phyloP scores from a whole-genome alignment of 2,329 filamentous ascomycete species.

The Metarhizium album region DNA sequence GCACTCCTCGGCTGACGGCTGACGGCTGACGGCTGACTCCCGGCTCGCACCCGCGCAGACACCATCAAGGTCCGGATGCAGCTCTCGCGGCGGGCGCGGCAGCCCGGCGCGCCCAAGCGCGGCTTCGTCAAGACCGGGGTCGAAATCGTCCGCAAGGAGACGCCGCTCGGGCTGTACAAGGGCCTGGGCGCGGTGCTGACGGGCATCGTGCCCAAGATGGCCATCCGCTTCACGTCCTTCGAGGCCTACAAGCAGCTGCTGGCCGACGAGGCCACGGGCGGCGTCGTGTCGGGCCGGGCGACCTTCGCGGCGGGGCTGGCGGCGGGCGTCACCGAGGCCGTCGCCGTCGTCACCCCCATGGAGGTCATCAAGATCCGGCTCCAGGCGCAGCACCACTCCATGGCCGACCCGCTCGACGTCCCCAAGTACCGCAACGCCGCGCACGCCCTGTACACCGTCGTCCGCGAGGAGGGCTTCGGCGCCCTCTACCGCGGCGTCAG shows the following conservation, averaged over 20 bases:
- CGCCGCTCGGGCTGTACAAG: conserved; percentile 89
- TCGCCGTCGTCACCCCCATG: conserved; percentile 95
- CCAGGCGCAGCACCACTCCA: conserved; percentile 94
- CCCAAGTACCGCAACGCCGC: conserved; percentile 97
- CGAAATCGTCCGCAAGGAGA: conserved; percentile 83
- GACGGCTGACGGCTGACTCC: background rate
- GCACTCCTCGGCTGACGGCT: no score
- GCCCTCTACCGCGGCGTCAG: conserved; percentile 90
- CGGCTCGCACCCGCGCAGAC: conserved; percentile 41
- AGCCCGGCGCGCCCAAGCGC: conserved; percentile 73
- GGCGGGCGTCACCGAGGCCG: conserved; percentile 91
- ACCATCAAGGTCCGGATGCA: conserved; percentile 99
- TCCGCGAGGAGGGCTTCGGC: conserved; percentile 80
- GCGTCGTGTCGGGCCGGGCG: conserved; percentile 55
- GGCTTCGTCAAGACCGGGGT: conserved; percentile 80
- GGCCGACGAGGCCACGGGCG: conserved; percentile 55
- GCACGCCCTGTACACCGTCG: conserved; percentile 70
- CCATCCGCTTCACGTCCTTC: conserved; percentile 96
- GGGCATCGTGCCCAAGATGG: conserved; percentile 98
- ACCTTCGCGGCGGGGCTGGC: conserved; percentile 73
- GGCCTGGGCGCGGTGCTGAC: conserved; percentile 93
- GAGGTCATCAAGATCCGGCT: conserved; percentile 98
- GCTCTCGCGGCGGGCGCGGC: conserved; percentile 74
- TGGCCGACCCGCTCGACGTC: conserved; percentile 91
- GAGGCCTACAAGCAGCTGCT: conserved; percentile 86